These are phyloP conservation scores for Theileria annulata DNA, from an alignment of 169 alveolate genomes.

Conservation along the genomic window DNA sequence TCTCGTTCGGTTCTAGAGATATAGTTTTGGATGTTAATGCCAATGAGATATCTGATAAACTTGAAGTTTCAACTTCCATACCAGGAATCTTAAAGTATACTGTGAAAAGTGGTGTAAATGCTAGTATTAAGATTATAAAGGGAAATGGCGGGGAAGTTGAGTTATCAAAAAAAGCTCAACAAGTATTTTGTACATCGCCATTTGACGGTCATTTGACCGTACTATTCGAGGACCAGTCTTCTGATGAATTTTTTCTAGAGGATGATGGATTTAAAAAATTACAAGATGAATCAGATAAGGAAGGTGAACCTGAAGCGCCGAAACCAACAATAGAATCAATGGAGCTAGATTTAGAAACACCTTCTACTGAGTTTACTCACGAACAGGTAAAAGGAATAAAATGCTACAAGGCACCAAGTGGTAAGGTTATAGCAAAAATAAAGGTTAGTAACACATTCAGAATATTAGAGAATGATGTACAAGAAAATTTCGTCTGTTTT, in stretches of 20 bases:
- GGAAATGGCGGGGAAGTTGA: neutral
- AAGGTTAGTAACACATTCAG: neutral
- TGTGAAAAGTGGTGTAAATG: neutral
- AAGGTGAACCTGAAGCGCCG: neutral
- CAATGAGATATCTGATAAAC: neutral
- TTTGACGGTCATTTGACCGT: constrained; percentile 42
- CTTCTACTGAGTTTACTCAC: neutral
- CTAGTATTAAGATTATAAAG: neutral
- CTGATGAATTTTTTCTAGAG: constrained; percentile 15
- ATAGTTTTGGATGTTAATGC: constrained; percentile 27
- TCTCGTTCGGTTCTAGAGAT: neutral
- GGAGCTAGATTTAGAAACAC: neutral
- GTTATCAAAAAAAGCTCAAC: neutral
- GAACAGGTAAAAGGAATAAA: constrained; percentile 6
- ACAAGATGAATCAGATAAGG: neutral
- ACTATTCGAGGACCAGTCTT: constrained; percentile 18
- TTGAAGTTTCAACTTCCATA: constrained; percentile 16
- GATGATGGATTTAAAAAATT: constrained; percentile 11
- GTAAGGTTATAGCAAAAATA: neutral
- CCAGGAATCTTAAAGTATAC: constrained; percentile 37
- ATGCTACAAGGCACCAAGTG: constrained; percentile 7
- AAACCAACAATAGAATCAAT: neutral
- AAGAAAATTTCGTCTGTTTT: neutral
- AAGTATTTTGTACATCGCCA: constrained; percentile 40
- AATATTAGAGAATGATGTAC: neutral